phyloP scores from a whole-genome alignment of 768 basidiomycete genomes.

The Glaciozyma martinii region DNA sequence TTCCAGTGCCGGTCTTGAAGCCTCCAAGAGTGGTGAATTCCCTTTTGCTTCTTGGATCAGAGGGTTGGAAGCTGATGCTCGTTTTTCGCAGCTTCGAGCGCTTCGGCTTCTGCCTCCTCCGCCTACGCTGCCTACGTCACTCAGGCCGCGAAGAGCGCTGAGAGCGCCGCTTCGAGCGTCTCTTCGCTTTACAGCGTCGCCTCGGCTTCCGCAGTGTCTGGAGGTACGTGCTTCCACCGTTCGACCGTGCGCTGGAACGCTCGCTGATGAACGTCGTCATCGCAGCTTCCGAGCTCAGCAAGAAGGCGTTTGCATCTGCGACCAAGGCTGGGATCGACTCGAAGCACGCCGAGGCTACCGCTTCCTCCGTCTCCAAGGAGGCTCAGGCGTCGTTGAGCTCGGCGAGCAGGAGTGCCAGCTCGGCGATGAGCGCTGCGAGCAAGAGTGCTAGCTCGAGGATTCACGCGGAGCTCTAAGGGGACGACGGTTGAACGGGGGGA shows the following conservation, averaged over 20 bases:
- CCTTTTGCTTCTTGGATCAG: background rate
- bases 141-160: conserved; percentile 5
- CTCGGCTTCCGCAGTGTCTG: background rate
- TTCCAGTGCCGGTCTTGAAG: conserved; percentile 17
- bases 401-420: background rate
- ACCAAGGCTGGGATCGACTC: conserved; percentile 8
- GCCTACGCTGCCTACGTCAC: conserved; percentile 10
- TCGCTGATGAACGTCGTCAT: background rate
- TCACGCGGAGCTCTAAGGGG: conserved; percentile 18
- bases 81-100: conserved; percentile 18
- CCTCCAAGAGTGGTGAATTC: conserved; percentile 16
- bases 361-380: background rate
- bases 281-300: background rate
- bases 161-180: conserved; percentile 25
- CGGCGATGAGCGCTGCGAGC: conserved; percentile 1
- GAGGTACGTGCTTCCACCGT: too few relatives aligned
- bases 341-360: background rate
- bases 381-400: background rate
- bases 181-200: conserved; percentile 8
- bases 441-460: conserved; percentile 5
- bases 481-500: background rate
- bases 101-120: conserved; percentile 18
- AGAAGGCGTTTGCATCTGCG: conserved; percentile 3
- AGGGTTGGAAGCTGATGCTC: too few relatives aligned
- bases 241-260: too few relatives aligned